Percentiles rank a stretch among this genome's conserved stretches.
Evolutionary conservation across 495 filamentous ascomycete species (phyloP).

Genomic region (Letharia lupina): DNA sequence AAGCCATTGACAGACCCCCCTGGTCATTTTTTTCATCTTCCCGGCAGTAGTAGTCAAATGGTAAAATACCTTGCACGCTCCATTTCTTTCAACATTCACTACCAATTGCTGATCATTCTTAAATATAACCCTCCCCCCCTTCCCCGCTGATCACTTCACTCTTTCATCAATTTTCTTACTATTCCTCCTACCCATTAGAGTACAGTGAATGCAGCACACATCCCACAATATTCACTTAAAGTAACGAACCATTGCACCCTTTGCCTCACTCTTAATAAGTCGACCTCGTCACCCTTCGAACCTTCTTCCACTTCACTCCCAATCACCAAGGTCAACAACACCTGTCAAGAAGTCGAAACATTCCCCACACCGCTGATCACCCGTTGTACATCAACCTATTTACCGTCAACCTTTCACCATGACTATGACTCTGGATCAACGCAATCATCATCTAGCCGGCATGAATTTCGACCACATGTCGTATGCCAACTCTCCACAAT

Average conservation of each 20-base stretch:
- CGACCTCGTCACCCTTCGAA: neutral
- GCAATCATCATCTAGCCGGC: conserved; percentile 73
- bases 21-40: conserved; percentile 1
- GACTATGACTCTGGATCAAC: conserved; percentile 80
- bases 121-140: conserved; percentile 11
- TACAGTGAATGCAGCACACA: conserved; percentile 3
- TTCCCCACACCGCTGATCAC: conserved; percentile 15
- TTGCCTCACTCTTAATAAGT: conserved; percentile 2
- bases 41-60: conserved; percentile 1
- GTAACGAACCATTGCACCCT: neutral
- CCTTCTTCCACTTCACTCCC: neutral
- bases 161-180: conserved; percentile 6
- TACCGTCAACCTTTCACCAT: conserved; percentile 12
- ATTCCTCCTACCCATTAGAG: neutral
- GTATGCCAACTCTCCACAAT: conserved; percentile 67
- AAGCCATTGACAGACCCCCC: conserved; percentile 22
- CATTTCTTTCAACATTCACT: neutral
- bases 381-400: conserved; percentile 14
- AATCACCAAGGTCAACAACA: neutral
- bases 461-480: conserved; percentile 75
- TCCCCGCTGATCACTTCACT: conserved; percentile 12
- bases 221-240: neutral
- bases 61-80: conserved; percentile 1
- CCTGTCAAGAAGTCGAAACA: conserved; percentile 4
- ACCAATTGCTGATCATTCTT: conserved; percentile 9